These are phyloP conservation scores for Nothopassalora personata DNA, from an alignment of 2,329 filamentous ascomycete species.

Conservation along the genomic window DNA sequence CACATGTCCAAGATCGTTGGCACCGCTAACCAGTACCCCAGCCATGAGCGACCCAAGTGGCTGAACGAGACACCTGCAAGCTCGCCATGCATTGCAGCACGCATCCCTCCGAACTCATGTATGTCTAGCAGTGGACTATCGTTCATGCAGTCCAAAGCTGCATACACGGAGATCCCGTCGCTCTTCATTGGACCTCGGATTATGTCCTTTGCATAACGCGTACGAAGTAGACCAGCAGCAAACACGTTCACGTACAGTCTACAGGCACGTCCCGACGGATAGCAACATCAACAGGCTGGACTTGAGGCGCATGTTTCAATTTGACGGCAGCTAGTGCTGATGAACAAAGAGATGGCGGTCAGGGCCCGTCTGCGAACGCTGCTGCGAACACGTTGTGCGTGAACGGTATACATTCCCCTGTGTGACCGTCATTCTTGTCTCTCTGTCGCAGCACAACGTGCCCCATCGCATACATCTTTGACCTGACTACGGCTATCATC, in stretches of 20 bases:
- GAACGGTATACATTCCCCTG: slow-evolving; percentile 9
- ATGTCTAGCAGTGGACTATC: slow-evolving; percentile 10
- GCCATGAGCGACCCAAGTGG: neutral
- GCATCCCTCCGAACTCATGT: neutral
- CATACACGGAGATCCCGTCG: neutral
- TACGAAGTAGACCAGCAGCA: neutral
- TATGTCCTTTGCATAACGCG: neutral
- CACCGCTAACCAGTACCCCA: neutral
- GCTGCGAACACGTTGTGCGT: slow-evolving; percentile 24
- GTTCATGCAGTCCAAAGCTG: slow-evolving; percentile 6
- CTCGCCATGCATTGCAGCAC: neutral
- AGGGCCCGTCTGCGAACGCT: slow-evolving; percentile 14
- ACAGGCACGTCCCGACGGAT: slow-evolving; percentile 8
- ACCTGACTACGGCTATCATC: neutral
- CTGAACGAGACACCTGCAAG: neutral
- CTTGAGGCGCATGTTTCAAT: slow-evolving; percentile 18
- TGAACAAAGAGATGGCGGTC: slow-evolving; percentile 18
- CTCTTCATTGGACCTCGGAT: neutral
- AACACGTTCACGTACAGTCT: slow-evolving; percentile 9
- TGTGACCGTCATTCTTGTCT: slow-evolving; percentile 2
- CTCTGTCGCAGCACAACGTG: neutral
- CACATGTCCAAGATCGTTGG: neutral
- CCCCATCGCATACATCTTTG: neutral
- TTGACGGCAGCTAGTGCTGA: slow-evolving; percentile 10
- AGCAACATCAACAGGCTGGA: slow-evolving; percentile 5